These are phyloP conservation scores for Nitzschia palea DNA, from an alignment of 108 stramenopile genomes.

Conservation along the genomic window DNA sequence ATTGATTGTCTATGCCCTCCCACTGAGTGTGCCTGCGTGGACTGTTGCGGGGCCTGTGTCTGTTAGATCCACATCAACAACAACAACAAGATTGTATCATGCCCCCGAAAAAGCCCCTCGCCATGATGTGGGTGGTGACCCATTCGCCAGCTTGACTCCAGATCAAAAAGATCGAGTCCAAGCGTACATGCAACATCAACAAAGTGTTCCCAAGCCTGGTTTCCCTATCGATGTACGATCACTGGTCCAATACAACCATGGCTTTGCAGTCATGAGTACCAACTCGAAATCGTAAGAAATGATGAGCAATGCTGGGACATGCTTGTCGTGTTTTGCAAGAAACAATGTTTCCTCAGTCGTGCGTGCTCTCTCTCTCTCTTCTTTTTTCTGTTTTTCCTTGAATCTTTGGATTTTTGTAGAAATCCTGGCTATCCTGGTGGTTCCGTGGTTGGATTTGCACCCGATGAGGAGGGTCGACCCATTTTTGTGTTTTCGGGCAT, in stretches of 20 bases:
- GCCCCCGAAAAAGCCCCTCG: slow-evolving; percentile 29
- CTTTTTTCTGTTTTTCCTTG: slow-evolving; percentile 4
- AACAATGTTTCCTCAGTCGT: not conserved
- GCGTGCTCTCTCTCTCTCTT: not conserved
- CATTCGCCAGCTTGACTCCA: slow-evolving; percentile 7
- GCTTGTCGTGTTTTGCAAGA: too few relatives aligned
- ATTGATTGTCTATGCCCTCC: not conserved
- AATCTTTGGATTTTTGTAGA: slow-evolving; percentile 17
- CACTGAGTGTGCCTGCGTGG: not conserved
- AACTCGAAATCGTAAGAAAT: slow-evolving; percentile 68
- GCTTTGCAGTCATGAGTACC: slow-evolving; percentile 88
- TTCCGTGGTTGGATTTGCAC: slow-evolving; percentile 93
- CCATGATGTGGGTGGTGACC: slow-evolving; percentile 29
- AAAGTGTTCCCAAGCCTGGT: slow-evolving; percentile 69
- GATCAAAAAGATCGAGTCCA: slow-evolving; percentile 26
- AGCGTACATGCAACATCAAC: slow-evolving; percentile 59
- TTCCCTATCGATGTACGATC: slow-evolving; percentile 72
- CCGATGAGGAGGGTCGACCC: slow-evolving; percentile 89
- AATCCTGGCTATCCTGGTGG: slow-evolving; percentile 89
- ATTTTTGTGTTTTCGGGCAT: slow-evolving; percentile 92
- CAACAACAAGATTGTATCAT: not conserved
- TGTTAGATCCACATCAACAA: not conserved
- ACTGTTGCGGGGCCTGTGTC: not conserved
- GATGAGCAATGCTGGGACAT: too few relatives aligned
- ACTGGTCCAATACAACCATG: slow-evolving; percentile 85